Percentiles rank a stretch among this genome's conserved stretches.
phyloP scores from a whole-genome alignment of 768 basidiomycete genomes.

The Leucocoprinus leucothites region DNA sequence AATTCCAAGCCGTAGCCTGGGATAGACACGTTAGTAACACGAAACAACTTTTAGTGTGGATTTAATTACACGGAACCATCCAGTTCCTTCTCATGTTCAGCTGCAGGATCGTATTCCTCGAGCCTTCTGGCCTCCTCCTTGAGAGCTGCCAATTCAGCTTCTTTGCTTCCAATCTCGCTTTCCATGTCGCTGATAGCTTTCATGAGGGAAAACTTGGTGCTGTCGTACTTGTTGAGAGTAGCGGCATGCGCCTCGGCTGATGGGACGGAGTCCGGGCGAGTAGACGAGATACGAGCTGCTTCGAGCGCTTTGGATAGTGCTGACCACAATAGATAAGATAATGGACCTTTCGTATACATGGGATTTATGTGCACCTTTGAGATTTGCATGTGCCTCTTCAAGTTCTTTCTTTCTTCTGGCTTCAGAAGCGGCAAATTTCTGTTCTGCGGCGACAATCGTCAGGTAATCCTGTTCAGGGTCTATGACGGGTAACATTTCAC shows the following conservation, averaged over 20 bases:
- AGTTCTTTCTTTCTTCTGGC: conserved; percentile 60
- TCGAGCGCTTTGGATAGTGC: conserved; percentile 65
- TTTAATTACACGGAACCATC: conserved; percentile 58
- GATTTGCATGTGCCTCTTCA: conserved; percentile 60
- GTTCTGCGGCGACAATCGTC: conserved; percentile 71
- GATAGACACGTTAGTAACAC: conserved; percentile 5
- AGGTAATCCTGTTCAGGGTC: conserved; percentile 78
- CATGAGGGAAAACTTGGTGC: conserved; percentile 56
- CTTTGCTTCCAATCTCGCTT: conserved; percentile 58
- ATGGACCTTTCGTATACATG: not conserved
- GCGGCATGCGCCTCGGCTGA: conserved; percentile 60
- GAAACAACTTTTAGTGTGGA: not conserved
- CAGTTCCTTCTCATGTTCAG: conserved; percentile 66
- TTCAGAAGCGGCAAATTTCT: conserved; percentile 59
- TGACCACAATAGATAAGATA: conserved; percentile 21
- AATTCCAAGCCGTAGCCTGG: conserved; percentile 63
- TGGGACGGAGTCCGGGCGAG: conserved; percentile 66
- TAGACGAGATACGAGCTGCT: conserved; percentile 66
- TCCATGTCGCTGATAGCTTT: conserved; percentile 78
- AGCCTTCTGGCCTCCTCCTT: conserved; percentile 60
- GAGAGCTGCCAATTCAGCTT: conserved; percentile 65
- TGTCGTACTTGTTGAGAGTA: conserved; percentile 64
- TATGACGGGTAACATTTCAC: conserved; percentile 69
- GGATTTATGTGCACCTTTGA: conserved; percentile 49
- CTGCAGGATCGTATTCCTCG: conserved; percentile 69